Evolutionary conservation across 83 land plant genomes (phyloP).

Genomic region (Picea abies): DNA sequence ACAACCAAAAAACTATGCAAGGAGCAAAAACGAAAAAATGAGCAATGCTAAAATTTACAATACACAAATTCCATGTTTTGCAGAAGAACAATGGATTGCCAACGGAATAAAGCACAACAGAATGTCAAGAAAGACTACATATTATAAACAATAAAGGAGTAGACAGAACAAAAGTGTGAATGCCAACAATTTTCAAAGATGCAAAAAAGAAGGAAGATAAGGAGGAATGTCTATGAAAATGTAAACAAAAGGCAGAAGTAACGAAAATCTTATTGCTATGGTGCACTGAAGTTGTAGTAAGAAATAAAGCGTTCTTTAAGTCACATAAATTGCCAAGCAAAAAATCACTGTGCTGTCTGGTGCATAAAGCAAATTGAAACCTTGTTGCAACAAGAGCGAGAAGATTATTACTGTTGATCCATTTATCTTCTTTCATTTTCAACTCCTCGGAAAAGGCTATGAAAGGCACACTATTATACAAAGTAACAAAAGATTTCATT

Average conservation of each 20-base stretch:
- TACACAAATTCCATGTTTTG: neutral
- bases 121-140: neutral
- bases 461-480: constrained; percentile 1
- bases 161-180: neutral
- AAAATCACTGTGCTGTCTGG: neutral
- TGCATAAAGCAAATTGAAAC: neutral
- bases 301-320: neutral
- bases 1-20: neutral
- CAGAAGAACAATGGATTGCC: neutral
- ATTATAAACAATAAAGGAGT: neutral
- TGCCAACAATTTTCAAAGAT: neutral
- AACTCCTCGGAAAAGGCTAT: neutral
- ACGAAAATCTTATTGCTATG: neutral
- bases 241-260: neutral
- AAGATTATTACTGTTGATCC: neutral
- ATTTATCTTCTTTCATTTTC: neutral
- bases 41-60: neutral
- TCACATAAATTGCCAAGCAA: neutral
- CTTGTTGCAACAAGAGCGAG: neutral
- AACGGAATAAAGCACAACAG: neutral
- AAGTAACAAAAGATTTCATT: neutral
- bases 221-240: neutral
- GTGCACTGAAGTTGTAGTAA: neutral
- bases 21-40: neutral
- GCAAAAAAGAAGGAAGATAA: neutral